Evolutionary conservation across 2,329 filamentous ascomycete species (phyloP).

Genomic region (Thielaviopsis musarum): DNA sequence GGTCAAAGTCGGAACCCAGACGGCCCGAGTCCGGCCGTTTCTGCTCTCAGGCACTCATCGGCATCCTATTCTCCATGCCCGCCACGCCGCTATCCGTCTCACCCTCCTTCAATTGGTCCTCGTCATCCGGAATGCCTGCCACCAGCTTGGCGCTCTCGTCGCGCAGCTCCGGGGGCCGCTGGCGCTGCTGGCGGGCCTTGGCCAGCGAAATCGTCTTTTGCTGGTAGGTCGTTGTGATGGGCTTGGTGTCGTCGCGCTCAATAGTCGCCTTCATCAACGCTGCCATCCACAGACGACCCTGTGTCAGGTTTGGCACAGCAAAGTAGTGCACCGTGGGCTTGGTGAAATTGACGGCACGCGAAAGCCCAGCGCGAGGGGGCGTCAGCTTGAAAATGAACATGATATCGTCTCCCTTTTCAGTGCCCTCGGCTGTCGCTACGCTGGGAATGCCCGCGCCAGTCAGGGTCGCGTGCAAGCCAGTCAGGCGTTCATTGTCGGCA

Average conservation of each 20-base stretch:
- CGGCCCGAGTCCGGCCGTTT: background rate
- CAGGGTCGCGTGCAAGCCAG: slow-evolving; percentile 77
- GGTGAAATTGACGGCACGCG: slow-evolving; percentile 88
- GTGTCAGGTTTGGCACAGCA: slow-evolving; percentile 75
- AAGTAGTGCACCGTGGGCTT: slow-evolving; percentile 97
- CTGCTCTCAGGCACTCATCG: slow-evolving; percentile 15
- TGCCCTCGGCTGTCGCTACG: slow-evolving; percentile 16
- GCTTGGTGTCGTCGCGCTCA: slow-evolving; percentile 66
- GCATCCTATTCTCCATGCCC: slow-evolving; percentile 21
- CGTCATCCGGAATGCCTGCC: slow-evolving; percentile 10
- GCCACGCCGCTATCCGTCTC: slow-evolving; percentile 24
- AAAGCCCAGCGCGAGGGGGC: slow-evolving; percentile 71
- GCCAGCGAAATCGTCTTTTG: slow-evolving; percentile 89
- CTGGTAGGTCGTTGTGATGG: slow-evolving; percentile 82
- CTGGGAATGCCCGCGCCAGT: slow-evolving; percentile 63
- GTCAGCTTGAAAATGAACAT: slow-evolving; percentile 98
- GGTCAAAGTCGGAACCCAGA: background rate
- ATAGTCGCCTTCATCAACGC: slow-evolving; percentile 98
- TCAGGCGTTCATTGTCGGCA: slow-evolving; percentile 79
- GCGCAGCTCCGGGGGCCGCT: slow-evolving; percentile 80
- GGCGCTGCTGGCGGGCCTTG: slow-evolving; percentile 74
- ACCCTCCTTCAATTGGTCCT: slow-evolving; percentile 15
- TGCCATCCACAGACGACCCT: slow-evolving; percentile 93
- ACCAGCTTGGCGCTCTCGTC: slow-evolving; percentile 35
- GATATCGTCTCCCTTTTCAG: slow-evolving; percentile 41